phyloP scores from a whole-genome alignment of 495 filamentous ascomycete species.

The Aspergillus haitiensis region DNA sequence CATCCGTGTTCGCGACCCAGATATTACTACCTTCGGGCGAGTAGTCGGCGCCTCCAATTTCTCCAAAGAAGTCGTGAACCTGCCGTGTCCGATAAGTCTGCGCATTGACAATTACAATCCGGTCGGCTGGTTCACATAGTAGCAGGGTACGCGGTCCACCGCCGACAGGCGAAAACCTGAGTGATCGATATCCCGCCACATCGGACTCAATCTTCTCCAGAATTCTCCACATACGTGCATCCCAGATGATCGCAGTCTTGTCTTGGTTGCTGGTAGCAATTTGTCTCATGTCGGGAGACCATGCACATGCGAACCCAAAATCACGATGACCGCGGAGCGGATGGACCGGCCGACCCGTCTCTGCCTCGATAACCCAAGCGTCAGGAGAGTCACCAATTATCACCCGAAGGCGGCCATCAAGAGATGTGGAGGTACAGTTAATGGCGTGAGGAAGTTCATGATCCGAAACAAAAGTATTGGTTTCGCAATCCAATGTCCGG shows the following conservation, averaged over 20 bases:
- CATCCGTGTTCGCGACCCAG: constrained; percentile 73
- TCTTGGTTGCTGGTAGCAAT: constrained; percentile 93
- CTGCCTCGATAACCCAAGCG: constrained; percentile 63
- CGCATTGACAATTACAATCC: constrained; percentile 76
- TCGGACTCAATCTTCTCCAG: constrained; percentile 68
- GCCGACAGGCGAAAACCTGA: constrained; percentile 81
- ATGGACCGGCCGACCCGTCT: constrained; percentile 56
- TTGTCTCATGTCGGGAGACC: constrained; percentile 84
- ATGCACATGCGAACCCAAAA: constrained; percentile 86
- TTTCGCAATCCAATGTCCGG: constrained; percentile 70
- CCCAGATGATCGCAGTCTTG: constrained; percentile 79
- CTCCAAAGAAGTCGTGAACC: constrained; percentile 81
- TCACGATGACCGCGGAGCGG: constrained; percentile 71
- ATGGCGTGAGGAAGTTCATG: constrained; percentile 65
- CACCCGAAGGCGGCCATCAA: constrained; percentile 75
- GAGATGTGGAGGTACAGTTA: constrained; percentile 82
- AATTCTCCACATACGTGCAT: constrained; percentile 70
- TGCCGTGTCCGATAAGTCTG: constrained; percentile 66
- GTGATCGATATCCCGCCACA: constrained; percentile 72
- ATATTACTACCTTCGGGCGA: constrained; percentile 69
- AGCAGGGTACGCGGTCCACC: constrained; percentile 71
- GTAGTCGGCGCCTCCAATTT: constrained; percentile 76
- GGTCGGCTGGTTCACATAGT: constrained; percentile 81
- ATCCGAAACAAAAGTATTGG: constrained; percentile 62
- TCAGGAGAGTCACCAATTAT: constrained; percentile 67